phyloP scores from a whole-genome alignment of 2,329 filamentous ascomycete species.

The Myriosclerotinia scirpicola region DNA sequence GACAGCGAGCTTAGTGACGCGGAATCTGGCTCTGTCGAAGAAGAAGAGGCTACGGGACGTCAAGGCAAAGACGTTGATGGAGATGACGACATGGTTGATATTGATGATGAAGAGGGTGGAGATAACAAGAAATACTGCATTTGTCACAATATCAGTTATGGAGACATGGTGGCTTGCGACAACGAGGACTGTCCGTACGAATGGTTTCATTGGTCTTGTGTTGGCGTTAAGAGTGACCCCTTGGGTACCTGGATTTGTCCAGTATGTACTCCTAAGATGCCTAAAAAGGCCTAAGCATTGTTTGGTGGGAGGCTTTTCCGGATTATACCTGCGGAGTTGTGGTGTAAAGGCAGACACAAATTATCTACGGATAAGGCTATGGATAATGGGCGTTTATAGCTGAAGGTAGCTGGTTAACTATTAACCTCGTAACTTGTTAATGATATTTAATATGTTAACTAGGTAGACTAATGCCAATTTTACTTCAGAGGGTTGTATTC shows the following conservation, averaged over 20 bases:
- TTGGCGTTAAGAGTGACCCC: conserved; percentile 66
- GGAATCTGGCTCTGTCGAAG: conserved; percentile 54
- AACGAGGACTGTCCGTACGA: conserved; percentile 78
- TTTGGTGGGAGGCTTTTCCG: conserved; percentile 3
- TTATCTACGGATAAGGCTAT: conserved; percentile 5
- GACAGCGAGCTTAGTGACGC: conserved; percentile 67
- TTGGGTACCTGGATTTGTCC: conserved; percentile 69
- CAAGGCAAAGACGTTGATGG: conserved; percentile 52
- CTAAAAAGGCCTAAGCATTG: background rate
- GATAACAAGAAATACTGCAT: conserved; percentile 78
- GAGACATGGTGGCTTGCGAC: conserved; percentile 87
- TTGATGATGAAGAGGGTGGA: conserved; percentile 69
- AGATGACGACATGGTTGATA: conserved; percentile 53
- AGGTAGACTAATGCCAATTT: background rate
- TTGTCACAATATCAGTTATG: conserved; percentile 80
- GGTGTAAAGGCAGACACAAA: background rate
- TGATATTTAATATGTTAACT: background rate
- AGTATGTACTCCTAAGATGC: conserved; percentile 52
- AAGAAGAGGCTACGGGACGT: conserved; percentile 46
- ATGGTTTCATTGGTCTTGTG: conserved; percentile 84
- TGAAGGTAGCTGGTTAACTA: background rate
- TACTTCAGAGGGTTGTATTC: background rate
- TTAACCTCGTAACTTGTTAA: background rate
- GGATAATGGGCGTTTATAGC: conserved; percentile 1
- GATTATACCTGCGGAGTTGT: background rate